A percentile compares a stretch with the other conserved stretches of the same genome.
phyloP scores from a whole-genome alignment of 2,329 filamentous ascomycete species.

The Fusarium miscanthi region DNA sequence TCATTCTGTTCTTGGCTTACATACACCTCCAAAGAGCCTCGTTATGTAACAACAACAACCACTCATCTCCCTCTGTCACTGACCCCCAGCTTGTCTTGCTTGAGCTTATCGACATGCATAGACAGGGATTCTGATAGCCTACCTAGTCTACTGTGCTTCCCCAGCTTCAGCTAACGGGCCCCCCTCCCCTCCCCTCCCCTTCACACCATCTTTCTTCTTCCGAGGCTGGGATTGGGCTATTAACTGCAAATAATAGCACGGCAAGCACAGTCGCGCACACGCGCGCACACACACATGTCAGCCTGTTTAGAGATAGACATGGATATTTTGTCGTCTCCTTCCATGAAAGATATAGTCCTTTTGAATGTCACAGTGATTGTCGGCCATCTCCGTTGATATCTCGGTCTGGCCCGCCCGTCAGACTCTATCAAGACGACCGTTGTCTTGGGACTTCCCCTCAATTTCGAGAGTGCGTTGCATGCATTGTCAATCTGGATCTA shows the following conservation, averaged over 20 bases:
- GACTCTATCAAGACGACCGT: slow-evolving; percentile 3
- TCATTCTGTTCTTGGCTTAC: neutral
- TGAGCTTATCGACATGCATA: slow-evolving; percentile 6
- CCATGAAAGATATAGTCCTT: slow-evolving; percentile 14
- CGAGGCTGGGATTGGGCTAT: neutral
- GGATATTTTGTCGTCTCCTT: slow-evolving; percentile 17
- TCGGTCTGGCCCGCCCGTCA: slow-evolving; percentile 25
- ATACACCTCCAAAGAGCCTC: neutral
- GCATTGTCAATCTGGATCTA: neutral
- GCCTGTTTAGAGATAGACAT: neutral
- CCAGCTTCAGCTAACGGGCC: slow-evolving; percentile 19
- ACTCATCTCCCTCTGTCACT: neutral
- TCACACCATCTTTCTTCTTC: slow-evolving; percentile 11
- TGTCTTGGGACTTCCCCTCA: neutral
- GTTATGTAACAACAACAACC: slow-evolving; percentile 17
- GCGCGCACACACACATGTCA: neutral
- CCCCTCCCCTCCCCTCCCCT: neutral
- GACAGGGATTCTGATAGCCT: slow-evolving; percentile 13
- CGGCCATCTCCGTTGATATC: slow-evolving; percentile 29
- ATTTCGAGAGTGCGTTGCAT: neutral
- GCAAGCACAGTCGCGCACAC: neutral
- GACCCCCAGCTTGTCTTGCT: neutral
- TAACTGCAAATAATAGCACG: neutral
- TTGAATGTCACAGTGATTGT: neutral
- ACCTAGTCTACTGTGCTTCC: neutral